Conservation (phyloP, 148 eudicot genomes). For the Chenopodium suecicum region DNA sequence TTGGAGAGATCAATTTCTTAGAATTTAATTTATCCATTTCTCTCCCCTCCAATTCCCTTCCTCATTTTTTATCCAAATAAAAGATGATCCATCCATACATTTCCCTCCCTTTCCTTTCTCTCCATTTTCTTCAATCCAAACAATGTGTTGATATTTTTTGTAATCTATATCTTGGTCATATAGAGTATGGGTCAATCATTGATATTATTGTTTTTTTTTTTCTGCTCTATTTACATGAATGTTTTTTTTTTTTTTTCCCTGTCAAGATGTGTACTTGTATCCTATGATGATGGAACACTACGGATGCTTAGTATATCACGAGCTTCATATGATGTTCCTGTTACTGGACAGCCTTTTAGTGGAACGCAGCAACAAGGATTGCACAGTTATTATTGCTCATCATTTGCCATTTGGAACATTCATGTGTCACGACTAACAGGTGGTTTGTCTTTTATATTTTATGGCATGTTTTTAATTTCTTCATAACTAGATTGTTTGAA, state of each 20-base stretch:
- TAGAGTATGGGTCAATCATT: not conserved
- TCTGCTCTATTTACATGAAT: conserved; percentile 19
- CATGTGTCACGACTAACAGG: conserved; percentile 82
- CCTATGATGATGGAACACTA: conserved; percentile 72
- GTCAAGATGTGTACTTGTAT: conserved; percentile 64
- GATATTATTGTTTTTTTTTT: not conserved
- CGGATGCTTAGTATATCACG: conserved; percentile 60
- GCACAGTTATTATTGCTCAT: conserved; percentile 55
- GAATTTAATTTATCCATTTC: no score
- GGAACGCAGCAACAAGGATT: conserved; percentile 64
- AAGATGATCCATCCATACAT: no score
- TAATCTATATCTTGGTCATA: not conserved
- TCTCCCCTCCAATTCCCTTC: no score
- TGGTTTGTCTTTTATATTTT: conserved; percentile 12
- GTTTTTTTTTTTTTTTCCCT: not conserved
- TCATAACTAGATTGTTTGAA: not conserved
- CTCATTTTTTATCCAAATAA: not conserved
- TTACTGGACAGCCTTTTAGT: conserved; percentile 59
- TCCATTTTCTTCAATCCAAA: no score
- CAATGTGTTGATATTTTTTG: no score
- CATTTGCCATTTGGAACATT: conserved; percentile 74
- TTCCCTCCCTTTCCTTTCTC: no score
- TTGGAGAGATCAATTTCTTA: no score
- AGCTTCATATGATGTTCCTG: conserved; percentile 66
- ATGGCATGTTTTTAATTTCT: conserved; percentile 7